Evolutionary conservation across 2,329 filamentous ascomycete genomes (phyloP), one percentile per base, ranked within the genome.

Genomic region (Hypoxylon sp.): DNA sequence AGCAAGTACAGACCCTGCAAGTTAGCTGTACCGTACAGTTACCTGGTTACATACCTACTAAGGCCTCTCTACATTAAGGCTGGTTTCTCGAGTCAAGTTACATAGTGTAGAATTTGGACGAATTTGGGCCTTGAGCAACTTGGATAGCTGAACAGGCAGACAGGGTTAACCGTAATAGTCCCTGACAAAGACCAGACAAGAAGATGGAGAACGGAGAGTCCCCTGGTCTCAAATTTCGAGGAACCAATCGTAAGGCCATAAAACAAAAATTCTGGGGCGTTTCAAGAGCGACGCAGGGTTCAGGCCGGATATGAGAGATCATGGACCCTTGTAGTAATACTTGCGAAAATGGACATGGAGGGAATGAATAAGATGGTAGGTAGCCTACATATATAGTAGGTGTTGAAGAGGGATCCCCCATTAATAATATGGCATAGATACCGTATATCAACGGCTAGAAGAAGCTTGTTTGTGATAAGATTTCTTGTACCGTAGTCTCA

Each of bases 241-340:
- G 46, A 44, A 31, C 68, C 65, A 69, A 71, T 71, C 37, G 48
- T 37, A 50, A 26, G 42, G 29, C 46, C 31, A n/a, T 48, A 33
- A 37, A 55, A 55, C n/a, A 33, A 48, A 66, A 31, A 61, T 61
- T 44, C 35, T 46, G 53, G 48, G 19, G 52, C 39, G 69, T 71
- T 71, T 71, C 69, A 67, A 71, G 69, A 71, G 57, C 63, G 29
- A 53, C 66, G 19, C 66, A 69, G 66, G 69, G 69, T 65, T 65
- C 35, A 52, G 46, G 17, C 46, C 48, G 29, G 59, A 44, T 39
- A 55, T 58, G 48, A 35, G 50, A 51, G 59, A 67, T 56, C 19
- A 48, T 13, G 37, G 52, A 57, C 47, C 52, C 52, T 63, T 46
- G 60, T 26, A 46, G 58, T 37, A 53, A 51, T 14, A 37, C 29